Evolutionary conservation across 2,329 filamentous ascomycete species (phyloP).

Genomic region (Xylaria sp.): DNA sequence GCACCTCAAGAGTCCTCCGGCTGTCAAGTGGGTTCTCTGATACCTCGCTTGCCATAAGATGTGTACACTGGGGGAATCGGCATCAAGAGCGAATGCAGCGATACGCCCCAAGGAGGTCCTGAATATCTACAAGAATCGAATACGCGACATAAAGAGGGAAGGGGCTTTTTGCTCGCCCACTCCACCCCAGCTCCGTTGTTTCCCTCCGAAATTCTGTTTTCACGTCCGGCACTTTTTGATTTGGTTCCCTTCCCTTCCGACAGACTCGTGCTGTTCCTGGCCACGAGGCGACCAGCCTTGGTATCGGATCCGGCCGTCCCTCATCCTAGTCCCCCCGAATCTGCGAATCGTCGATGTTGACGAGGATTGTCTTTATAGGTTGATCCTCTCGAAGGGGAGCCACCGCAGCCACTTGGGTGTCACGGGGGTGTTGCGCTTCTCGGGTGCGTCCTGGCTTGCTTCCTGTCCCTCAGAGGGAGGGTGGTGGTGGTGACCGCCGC

Average conservation of each 20-base stretch:
- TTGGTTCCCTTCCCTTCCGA: background rate
- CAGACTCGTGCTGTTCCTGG: background rate
- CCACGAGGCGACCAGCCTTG: slow-evolving; percentile 4
- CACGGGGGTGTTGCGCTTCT: slow-evolving; percentile 13
- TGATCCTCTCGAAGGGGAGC: slow-evolving; percentile 36
- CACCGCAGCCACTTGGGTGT: slow-evolving; percentile 34
- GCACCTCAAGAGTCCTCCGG: slow-evolving; percentile 10
- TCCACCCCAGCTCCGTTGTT: background rate
- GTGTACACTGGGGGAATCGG: slow-evolving; percentile 13
- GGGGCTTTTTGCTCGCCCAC: background rate
- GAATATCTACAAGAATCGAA: slow-evolving; percentile 39
- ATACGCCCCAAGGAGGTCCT: slow-evolving; percentile 6
- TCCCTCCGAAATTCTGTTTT: background rate
- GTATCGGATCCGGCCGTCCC: slow-evolving; percentile 14
- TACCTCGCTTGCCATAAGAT: slow-evolving; percentile 15
- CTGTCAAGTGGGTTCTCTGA: background rate
- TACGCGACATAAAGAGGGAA: slow-evolving; percentile 21
- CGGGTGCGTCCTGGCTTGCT: background rate
- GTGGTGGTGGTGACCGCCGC: slow-evolving; percentile 6
- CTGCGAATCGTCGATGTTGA: background rate
- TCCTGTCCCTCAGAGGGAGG: background rate
- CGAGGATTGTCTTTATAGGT: slow-evolving; percentile 19
- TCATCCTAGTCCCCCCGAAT: slow-evolving; percentile 3
- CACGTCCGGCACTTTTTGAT: background rate
- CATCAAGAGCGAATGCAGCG: background rate